These are phyloP conservation scores for Solanum chilense DNA, from an alignment of 257 asterid species.

Conservation along the genomic window DNA sequence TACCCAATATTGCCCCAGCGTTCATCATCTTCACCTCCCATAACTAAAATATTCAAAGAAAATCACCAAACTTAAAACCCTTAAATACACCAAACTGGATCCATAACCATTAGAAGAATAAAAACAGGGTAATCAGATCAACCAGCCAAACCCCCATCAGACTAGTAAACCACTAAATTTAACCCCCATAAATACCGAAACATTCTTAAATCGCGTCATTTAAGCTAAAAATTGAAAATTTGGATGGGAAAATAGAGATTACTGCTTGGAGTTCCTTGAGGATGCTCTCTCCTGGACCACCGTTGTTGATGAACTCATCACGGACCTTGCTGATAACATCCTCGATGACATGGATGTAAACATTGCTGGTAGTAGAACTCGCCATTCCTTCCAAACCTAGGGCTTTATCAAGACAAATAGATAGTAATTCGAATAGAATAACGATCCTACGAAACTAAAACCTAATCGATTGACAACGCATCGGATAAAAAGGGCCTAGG, in stretches of 20 bases:
- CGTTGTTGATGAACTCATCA: constrained; percentile 57
- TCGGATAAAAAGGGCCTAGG: constrained; percentile 3
- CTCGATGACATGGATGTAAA: constrained; percentile 76
- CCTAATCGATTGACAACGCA: neutral
- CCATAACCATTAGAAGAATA: neutral
- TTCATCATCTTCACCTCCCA: constrained; percentile 95
- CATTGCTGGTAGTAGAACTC: constrained; percentile 63
- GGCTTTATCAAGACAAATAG: neutral
- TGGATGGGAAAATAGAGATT: neutral
- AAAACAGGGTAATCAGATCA: constrained; percentile 8
- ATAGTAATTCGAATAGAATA: neutral
- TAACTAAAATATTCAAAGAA: constrained; percentile 27
- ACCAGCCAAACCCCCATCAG: neutral
- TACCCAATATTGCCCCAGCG: constrained; percentile 80
- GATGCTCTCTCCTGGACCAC: constrained; percentile 84
- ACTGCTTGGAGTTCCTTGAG: constrained; percentile 93
- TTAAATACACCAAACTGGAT: constrained; percentile 11
- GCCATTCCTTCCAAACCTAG: constrained; percentile 34
- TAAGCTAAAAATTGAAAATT: neutral
- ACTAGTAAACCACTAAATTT: neutral
- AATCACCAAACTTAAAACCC: constrained; percentile 1
- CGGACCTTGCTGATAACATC: constrained; percentile 90
- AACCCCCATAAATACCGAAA: neutral
- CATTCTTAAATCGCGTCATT: neutral
- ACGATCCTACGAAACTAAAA: neutral